phyloP scores from a whole-genome alignment of 2,329 filamentous ascomycete species.

The Aureobasidium leucospermi region DNA sequence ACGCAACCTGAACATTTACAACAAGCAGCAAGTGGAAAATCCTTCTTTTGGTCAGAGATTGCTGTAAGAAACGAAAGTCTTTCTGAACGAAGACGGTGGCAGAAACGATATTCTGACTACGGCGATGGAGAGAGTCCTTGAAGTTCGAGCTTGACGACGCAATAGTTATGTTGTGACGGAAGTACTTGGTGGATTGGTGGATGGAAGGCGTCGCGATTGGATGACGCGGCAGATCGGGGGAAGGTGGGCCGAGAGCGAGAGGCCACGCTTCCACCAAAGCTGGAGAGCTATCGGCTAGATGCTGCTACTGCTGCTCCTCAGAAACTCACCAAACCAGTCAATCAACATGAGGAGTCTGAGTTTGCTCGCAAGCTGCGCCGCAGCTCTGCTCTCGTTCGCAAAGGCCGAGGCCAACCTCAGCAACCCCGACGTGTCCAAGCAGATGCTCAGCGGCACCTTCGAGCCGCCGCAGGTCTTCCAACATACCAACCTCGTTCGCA shows the following conservation, averaged over 20 bases:
- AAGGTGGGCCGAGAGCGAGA: constrained; percentile 15
- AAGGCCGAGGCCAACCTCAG: constrained; percentile 51
- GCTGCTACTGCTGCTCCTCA: background rate
- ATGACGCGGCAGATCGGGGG: constrained; percentile 11
- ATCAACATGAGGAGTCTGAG: constrained; percentile 34
- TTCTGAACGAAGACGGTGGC: too few species aligned
- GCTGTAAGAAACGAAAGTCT: background rate
- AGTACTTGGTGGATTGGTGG: background rate
- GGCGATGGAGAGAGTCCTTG: too few species aligned
- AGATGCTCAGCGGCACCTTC: constrained; percentile 51
- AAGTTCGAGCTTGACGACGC: too few species aligned
- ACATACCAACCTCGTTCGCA: constrained; percentile 84
- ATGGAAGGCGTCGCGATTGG: background rate
- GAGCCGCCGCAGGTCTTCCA: constrained; percentile 86
- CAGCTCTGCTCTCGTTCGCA: constrained; percentile 53
- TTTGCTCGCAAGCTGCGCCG: constrained; percentile 35
- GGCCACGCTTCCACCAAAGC: constrained; percentile 15
- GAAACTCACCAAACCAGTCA: background rate
- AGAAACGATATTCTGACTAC: background rate
- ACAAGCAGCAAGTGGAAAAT: background rate
- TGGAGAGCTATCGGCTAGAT: constrained; percentile 4
- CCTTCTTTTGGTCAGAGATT: background rate
- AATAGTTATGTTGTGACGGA: background rate
- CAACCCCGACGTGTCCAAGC: constrained; percentile 47
- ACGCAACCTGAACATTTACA: constrained; percentile 13